Conservation (phyloP, 495 filamentous ascomycete genomes). For the Rhypophila decipiens region DNA sequence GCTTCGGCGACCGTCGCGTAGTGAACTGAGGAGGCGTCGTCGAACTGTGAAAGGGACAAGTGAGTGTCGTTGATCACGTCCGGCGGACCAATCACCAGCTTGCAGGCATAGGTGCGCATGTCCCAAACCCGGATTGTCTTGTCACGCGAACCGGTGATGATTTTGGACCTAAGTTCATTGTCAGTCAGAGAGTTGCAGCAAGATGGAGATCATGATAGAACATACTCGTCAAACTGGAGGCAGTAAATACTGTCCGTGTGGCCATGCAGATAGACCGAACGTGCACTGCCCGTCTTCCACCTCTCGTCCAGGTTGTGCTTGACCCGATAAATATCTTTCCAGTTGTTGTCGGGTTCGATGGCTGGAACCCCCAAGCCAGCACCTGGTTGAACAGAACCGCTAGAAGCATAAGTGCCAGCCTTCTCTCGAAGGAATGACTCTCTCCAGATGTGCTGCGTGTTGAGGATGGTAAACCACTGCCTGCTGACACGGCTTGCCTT, state of each 20-base stretch:
- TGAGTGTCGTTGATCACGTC: conserved; percentile 37
- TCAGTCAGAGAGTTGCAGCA: neutral
- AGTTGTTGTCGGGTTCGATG: conserved; percentile 53
- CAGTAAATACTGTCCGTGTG: conserved; percentile 96
- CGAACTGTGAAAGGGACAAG: conserved; percentile 34
- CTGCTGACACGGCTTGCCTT: conserved; percentile 56
- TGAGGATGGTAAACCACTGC: conserved; percentile 55
- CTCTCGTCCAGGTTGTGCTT: conserved; percentile 66
- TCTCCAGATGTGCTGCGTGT: conserved; percentile 68
- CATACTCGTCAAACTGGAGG: conserved; percentile 93
- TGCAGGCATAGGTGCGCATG: conserved; percentile 74
- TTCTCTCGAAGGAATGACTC: conserved; percentile 67
- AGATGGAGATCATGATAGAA: conserved; percentile 8
- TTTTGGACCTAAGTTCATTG: conserved; percentile 63
- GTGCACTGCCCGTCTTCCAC: conserved; percentile 72
- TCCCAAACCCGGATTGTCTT: conserved; percentile 95
- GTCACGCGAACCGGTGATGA: conserved; percentile 93
- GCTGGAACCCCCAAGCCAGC: conserved; percentile 41
- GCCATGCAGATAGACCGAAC: conserved; percentile 81
- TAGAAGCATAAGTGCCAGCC: conserved; percentile 46
- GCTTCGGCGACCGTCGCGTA: conserved; percentile 40
- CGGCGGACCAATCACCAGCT: conserved; percentile 65
- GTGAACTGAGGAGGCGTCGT: conserved; percentile 35
- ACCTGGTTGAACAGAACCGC: conserved; percentile 37
- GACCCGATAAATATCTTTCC: conserved; percentile 79